Conservation (phyloP, 176 grass and related monocot genomes). For the Aegilops umbellulata region DNA sequence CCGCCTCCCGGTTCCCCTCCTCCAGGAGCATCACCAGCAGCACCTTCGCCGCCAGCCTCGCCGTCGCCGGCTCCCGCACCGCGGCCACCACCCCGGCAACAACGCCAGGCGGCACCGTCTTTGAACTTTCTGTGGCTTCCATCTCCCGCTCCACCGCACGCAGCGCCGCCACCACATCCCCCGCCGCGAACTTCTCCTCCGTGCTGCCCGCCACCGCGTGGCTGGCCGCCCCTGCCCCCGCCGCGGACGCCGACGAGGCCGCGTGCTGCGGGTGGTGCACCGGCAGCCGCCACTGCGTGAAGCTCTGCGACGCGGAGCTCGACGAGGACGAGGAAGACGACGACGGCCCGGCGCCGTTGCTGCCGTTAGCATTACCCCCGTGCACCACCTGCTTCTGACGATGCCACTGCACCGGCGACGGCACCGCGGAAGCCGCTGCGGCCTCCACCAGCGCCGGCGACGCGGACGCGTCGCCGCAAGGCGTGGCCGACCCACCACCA, state of each 20-base stretch:
- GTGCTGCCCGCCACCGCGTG: constrained; percentile 21
- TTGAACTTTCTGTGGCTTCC: constrained; percentile 13
- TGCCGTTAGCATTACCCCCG: constrained; percentile 11
- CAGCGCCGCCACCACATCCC: constrained; percentile 47
- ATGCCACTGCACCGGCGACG: not conserved
- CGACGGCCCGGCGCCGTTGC: not conserved
- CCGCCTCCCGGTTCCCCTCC: constrained; percentile 51
- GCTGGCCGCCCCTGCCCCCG: not conserved
- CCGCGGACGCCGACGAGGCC: not conserved
- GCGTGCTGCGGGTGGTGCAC: constrained; percentile 64
- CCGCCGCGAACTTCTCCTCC: constrained; percentile 60
- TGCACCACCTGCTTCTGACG: not conserved
- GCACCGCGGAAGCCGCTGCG: not conserved
- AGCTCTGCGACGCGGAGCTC: constrained; percentile 77
- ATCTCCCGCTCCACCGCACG: constrained; percentile 51
- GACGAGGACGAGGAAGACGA: constrained; percentile 66
- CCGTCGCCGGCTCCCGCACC: constrained; percentile 51
- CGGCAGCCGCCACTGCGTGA: constrained; percentile 80
- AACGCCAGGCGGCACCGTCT: constrained; percentile 33
- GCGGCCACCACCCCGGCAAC: constrained; percentile 56
- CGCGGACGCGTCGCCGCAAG: constrained; percentile 22
- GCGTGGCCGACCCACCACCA: not conserved
- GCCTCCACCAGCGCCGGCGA: constrained; percentile 16
- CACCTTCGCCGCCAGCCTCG: constrained; percentile 62
- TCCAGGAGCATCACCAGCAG: constrained; percentile 57